A percentile compares a stretch with the other conserved stretches of the same genome.
These are phyloP conservation scores for Lathyrus sativus DNA, from an alignment of 306 rosid species.

Conservation along the genomic window DNA sequence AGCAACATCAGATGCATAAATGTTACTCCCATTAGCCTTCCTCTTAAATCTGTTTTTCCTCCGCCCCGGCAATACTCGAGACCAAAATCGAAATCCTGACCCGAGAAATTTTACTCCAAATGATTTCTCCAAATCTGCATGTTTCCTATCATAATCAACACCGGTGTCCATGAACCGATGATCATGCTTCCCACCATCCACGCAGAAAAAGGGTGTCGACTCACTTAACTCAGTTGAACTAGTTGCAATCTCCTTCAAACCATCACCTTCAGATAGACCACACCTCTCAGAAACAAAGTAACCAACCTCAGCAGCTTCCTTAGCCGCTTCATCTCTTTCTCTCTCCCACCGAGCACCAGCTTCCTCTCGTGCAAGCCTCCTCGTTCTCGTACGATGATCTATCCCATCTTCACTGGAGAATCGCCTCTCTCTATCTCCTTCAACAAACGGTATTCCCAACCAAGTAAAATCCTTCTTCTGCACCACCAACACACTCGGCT, in stretches of 20 bases:
- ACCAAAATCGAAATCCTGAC: slow-evolving; percentile 69
- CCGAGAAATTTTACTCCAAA: slow-evolving; percentile 77
- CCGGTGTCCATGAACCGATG: slow-evolving; percentile 86
- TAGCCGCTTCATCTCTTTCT: slow-evolving; percentile 74
- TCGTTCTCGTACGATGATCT: slow-evolving; percentile 72
- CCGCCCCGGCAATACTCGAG: slow-evolving; percentile 58
- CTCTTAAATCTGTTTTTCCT: slow-evolving; percentile 61
- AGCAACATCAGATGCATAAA: slow-evolving; percentile 46
- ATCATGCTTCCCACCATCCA: slow-evolving; percentile 72
- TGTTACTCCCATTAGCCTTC: slow-evolving; percentile 61
- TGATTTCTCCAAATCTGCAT: slow-evolving; percentile 81
- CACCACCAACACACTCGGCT: slow-evolving; percentile 66
- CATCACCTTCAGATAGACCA: slow-evolving; percentile 49
- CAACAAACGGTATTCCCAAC: slow-evolving; percentile 78
- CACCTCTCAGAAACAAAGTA: slow-evolving; percentile 60
- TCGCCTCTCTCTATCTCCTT: slow-evolving; percentile 49
- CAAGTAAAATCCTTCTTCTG: slow-evolving; percentile 88
- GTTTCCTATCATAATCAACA: slow-evolving; percentile 70
- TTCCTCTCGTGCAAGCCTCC: slow-evolving; percentile 80
- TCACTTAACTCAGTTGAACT: slow-evolving; percentile 38
- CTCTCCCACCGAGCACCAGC: slow-evolving; percentile 60
- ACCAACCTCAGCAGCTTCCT: slow-evolving; percentile 76
- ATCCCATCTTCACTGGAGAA: slow-evolving; percentile 78
- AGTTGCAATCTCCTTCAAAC: slow-evolving; percentile 45
- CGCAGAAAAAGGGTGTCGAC: slow-evolving; percentile 52